Conservation (phyloP, 192 early-diverging fungal genomes). For the Backusella parvicylindrica region DNA sequence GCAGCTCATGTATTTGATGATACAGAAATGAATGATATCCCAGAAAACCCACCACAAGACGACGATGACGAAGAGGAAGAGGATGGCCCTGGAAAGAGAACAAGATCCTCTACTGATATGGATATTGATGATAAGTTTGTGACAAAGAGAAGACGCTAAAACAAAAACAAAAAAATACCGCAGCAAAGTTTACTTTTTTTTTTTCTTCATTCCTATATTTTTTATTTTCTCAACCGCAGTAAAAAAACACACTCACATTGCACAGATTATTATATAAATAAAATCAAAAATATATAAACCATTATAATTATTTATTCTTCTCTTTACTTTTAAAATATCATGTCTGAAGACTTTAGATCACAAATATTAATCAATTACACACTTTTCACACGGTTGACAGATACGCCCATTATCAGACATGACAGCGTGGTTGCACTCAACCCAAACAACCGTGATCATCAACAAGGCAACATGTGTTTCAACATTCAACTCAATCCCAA, state of each 20-base stretch:
- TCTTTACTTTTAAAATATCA: not conserved
- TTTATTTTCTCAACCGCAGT: no score
- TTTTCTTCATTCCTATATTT: no score
- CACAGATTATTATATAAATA: not conserved
- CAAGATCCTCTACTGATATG: not conserved
- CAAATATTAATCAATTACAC: not conserved
- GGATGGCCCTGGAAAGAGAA: not conserved
- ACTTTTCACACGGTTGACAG: not conserved
- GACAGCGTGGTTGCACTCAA: not conserved
- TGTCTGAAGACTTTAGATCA: not conserved
- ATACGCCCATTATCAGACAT: not conserved
- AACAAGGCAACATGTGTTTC: not conserved
- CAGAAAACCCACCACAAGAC: not conserved
- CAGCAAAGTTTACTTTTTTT: not conserved
- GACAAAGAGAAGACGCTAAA: not conserved
- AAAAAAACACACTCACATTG: not conserved
- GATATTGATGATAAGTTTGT: constrained; percentile 8
- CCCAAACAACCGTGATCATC: not conserved
- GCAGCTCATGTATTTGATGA: constrained; percentile 9
- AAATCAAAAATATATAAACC: not conserved
- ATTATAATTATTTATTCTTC: not conserved
- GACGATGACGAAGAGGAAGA: not conserved
- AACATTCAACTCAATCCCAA: not conserved
- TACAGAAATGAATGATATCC: not conserved
- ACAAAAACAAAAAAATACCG: not conserved